Evolutionary conservation across 2,329 filamentous ascomycete genomes (phyloP), one percentile per base, ranked within the genome.

Genomic region (Plenodomus lindquistii): DNA sequence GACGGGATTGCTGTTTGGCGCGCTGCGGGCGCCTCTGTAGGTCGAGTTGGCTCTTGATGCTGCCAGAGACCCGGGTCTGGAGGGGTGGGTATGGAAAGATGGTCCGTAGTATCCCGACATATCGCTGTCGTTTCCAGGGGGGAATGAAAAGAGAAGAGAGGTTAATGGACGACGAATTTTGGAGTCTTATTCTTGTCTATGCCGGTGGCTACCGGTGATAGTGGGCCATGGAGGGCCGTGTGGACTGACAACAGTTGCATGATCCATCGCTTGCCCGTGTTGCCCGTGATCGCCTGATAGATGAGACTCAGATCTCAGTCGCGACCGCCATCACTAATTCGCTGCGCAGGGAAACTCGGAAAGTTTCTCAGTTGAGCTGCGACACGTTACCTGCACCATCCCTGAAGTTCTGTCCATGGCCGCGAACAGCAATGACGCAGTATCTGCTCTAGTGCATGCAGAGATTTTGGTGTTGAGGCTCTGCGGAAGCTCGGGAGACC

Each of bases 61-160:
- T 48, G 47, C 53, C 27, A 56, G 38, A 37, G 53, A 56, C 10
- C 46, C 44, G 13, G 53, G 53, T 31, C 53, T 50, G 2, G 53
- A 56, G 3, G 46, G 46, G 3, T 39, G 49, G 20, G 36, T 44
- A 39, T 53, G 38, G 40, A 56, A 56, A n/a, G 53, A 56, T 19
- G 53, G 53, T n/a, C 53, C 53, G 24, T 56, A 56, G 40, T 56
- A 56, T n/a, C 53, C 53, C 40, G 53, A 56, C 53, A 56, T 56
- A 13, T 42, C 44, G 36, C 27, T 24, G 18, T 34, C 42, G 16
- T 7, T 39, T 18, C 35, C 35, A 18, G 35, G 37, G 13, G 21
- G 42, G 15, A 16, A 34, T 19, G n/a, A 29, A 18, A 53, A 48
- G 39, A 16, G 31, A 34, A 34, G 37, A 31, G 34, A 40, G 40